phyloP scores from a whole-genome alignment of 164 flowering plant species.

The Umbilicus rupestris region DNA sequence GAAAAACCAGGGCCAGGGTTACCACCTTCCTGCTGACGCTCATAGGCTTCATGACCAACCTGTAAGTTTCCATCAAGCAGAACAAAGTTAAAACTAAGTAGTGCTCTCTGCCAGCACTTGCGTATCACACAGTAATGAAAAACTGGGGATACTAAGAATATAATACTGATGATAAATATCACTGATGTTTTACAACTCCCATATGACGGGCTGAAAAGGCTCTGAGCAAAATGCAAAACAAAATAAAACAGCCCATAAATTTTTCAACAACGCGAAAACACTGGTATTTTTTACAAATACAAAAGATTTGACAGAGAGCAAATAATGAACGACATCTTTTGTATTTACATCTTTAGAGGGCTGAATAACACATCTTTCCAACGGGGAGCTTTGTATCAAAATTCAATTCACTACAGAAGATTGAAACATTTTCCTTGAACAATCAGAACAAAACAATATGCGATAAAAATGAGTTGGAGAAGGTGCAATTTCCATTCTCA shows the following conservation, averaged over 20 bases:
- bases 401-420: not conserved
- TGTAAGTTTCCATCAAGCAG: not conserved
- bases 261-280: no score
- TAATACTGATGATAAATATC: not conserved
- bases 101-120: not conserved
- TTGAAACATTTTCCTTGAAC: not conserved
- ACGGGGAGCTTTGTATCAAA: not conserved
- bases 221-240: not conserved
- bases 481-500: not conserved
- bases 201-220: not conserved
- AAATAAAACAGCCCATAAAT: not conserved
- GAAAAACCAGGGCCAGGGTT: constrained; percentile 6
- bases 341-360: no score
- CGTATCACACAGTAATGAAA: not conserved
- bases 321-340: no score
- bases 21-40: constrained; percentile 8
- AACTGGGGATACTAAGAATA: not conserved
- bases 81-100: not conserved
- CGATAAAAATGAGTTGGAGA: not conserved
- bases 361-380: not conserved
- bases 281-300: no score
- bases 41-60: constrained; percentile 12
- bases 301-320: no score
- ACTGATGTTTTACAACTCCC: not conserved
- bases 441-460: not conserved